These are phyloP conservation scores for Coemansia sp. DNA, from an alignment of 192 early-diverging fungal species.

Conservation along the genomic window DNA sequence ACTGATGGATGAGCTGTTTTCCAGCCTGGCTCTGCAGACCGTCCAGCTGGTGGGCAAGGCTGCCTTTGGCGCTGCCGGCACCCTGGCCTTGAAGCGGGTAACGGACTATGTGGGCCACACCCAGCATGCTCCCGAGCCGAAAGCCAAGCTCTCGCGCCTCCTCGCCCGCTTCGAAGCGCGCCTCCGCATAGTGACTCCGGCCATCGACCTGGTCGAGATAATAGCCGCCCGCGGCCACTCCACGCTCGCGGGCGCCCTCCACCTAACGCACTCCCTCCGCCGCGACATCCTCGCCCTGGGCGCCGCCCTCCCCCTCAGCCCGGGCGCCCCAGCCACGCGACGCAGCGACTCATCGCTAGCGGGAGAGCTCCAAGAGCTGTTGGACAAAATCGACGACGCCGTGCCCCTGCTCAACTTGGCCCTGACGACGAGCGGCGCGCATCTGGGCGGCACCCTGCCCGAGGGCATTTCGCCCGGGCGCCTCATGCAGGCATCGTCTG, in stretches of 20 bases:
- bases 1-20: constrained; percentile 63
- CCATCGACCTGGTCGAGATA: constrained; percentile 67
- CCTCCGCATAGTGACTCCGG: constrained; percentile 61
- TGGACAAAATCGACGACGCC: constrained; percentile 50
- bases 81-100: constrained; percentile 52
- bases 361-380: constrained; percentile 19
- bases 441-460: constrained; percentile 49
- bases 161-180: constrained; percentile 54
- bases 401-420: constrained; percentile 58
- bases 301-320: neutral
- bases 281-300: constrained; percentile 56
- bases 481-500: constrained; percentile 60
- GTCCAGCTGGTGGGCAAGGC: constrained; percentile 63
- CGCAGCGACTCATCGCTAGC: neutral
- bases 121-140: constrained; percentile 15
- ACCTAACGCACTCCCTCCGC: constrained; percentile 56
- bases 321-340: too few relatives aligned
- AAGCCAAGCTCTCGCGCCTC: constrained; percentile 38
- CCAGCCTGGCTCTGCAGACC: constrained; percentile 61
- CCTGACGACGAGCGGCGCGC: constrained; percentile 53
- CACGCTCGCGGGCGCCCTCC: constrained; percentile 56
- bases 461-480: constrained; percentile 54
- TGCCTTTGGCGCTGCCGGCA: constrained; percentile 54
- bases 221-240: constrained; percentile 63
- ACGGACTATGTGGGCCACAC: constrained; percentile 44